Percentiles rank a stretch among this genome's conserved stretches.
Conservation (phyloP, 1,139 yeast species). For the Candida dubliniensis region DNA sequence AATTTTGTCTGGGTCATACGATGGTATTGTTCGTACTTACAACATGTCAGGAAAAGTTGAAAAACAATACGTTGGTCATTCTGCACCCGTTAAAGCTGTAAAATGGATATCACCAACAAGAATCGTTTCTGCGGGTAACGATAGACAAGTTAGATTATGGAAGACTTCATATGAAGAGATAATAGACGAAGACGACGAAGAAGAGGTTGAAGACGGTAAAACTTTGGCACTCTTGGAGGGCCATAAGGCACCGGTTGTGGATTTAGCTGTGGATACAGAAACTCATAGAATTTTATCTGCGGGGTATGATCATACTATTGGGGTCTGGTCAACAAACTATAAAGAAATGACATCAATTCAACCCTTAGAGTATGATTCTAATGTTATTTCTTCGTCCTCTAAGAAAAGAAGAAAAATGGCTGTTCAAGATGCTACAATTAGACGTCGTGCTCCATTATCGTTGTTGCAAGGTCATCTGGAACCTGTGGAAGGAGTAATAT, state of each 20-base stretch:
- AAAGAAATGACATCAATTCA: conserved; percentile 81
- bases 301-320: conserved; percentile 77
- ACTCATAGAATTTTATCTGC: conserved; percentile 73
- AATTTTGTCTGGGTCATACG: conserved; percentile 88
- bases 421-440: conserved; percentile 69
- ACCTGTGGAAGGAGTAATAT: conserved; percentile 83
- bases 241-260: conserved; percentile 82
- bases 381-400: conserved; percentile 71
- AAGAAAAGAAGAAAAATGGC: conserved; percentile 86
- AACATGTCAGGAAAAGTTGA: conserved; percentile 80
- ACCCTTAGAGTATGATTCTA: conserved; percentile 52
- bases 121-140: conserved; percentile 84
- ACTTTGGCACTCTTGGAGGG: conserved; percentile 85
- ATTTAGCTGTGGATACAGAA: conserved; percentile 59
- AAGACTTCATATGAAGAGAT: conserved; percentile 55
- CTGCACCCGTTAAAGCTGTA: conserved; percentile 80
- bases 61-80: conserved; percentile 83
- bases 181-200: conserved; percentile 34
- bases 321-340: conserved; percentile 84
- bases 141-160: conserved; percentile 88
- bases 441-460: conserved; percentile 79
- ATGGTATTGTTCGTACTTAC: conserved; percentile 91
- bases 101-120: conserved; percentile 74
- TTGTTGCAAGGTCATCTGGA: conserved; percentile 77
- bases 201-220: conserved; percentile 64